A percentile compares a stretch with the other conserved stretches of the same genome.
These are phyloP conservation scores for Apiotrichum porosum DNA, from an alignment of 1,284 basidiomycete genomes.

Conservation along the genomic window DNA sequence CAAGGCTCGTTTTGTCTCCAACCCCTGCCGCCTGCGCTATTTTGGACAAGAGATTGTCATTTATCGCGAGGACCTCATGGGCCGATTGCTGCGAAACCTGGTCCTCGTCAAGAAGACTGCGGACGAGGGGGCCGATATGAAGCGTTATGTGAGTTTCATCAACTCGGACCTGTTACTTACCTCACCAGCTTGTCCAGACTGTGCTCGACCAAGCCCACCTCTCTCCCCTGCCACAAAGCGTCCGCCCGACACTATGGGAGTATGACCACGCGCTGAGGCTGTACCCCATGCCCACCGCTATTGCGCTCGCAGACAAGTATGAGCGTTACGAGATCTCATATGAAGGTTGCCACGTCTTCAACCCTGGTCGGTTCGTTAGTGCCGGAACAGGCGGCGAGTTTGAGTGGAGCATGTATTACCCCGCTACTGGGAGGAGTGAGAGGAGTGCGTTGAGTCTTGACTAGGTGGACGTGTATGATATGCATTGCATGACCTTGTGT, in stretches of 20 bases:
- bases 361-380: constrained; percentile 78
- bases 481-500: no score
- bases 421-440: constrained; percentile 50
- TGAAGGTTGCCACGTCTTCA: constrained; percentile 97
- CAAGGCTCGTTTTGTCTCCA: constrained; percentile 75
- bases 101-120: constrained; percentile 81
- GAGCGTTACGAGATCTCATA: constrained; percentile 96
- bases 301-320: constrained; percentile 95
- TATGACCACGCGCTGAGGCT: constrained; percentile 87
- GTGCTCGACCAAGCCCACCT: constrained; percentile 89
- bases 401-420: constrained; percentile 82
- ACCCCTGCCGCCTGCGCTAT: constrained; percentile 92
- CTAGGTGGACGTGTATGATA: neutral
- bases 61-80: constrained; percentile 89
- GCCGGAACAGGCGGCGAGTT: constrained; percentile 59
- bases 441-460: constrained; percentile 32
- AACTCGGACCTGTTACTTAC: neutral
- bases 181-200: constrained; percentile 78
- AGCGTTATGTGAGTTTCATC: constrained; percentile 69
- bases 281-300: constrained; percentile 89
- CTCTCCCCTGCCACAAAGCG: constrained; percentile 71
- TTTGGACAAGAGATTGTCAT: constrained; percentile 95
- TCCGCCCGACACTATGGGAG: constrained; percentile 85
- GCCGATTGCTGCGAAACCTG: constrained; percentile 85
- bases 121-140: constrained; percentile 65